These are phyloP conservation scores for Selenicereus undatus DNA, from an alignment of 148 eudicot species.

Conservation along the genomic window DNA sequence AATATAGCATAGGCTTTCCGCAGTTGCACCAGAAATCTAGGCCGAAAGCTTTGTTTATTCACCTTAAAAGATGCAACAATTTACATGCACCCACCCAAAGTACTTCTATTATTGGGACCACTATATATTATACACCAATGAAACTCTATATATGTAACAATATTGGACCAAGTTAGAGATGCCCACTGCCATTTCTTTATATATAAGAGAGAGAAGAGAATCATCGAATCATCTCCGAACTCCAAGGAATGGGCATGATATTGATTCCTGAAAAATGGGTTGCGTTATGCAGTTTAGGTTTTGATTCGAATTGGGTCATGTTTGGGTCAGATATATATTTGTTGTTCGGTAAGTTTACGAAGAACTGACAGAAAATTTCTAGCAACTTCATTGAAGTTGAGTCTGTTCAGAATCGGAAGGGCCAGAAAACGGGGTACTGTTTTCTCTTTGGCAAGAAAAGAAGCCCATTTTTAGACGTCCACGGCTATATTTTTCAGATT, in stretches of 20 bases:
- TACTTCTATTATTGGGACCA: conserved; percentile 23
- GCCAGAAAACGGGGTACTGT: too few species aligned
- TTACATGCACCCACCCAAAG: background rate
- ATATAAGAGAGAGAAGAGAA: background rate
- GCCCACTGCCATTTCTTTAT: background rate
- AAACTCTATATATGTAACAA: background rate
- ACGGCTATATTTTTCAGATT: too few species aligned
- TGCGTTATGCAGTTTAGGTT: too few species aligned
- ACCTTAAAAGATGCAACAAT: conserved; percentile 29
- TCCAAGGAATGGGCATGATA: background rate
- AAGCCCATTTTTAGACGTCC: too few species aligned
- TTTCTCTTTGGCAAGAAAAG: too few species aligned
- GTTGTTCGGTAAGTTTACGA: background rate
- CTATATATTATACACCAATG: background rate
- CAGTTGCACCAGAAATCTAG: conserved; percentile 30
- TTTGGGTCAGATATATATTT: background rate
- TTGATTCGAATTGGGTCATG: too few species aligned
- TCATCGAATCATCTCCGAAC: background rate
- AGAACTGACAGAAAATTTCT: background rate
- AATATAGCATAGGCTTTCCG: conserved; percentile 31
- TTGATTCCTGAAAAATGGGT: too few species aligned
- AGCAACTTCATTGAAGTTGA: too few species aligned
- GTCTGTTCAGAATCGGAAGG: too few species aligned
- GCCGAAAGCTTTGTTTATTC: conserved; percentile 25
- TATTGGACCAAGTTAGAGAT: conserved; percentile 19